Evolutionary conservation across 2,329 filamentous ascomycete genomes (phyloP), one percentile per base, ranked within the genome.

Genomic region (Aotearoamyces nothofagi): DNA sequence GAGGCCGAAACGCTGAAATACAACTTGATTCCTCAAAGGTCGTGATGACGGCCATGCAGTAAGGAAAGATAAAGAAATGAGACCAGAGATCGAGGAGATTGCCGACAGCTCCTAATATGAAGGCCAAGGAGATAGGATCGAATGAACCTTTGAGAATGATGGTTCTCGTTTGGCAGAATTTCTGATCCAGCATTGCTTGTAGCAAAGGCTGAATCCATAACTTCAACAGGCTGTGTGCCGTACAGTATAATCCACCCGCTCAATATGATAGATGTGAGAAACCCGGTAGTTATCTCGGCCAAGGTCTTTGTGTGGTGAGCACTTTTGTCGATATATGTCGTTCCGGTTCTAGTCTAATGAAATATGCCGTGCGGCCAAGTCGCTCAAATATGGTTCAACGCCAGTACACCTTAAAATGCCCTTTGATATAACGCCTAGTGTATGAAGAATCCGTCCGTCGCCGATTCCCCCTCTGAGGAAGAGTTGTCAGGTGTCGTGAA

Each of bases 361-460:
- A 45, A 37, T 40, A 44, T 40, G 36, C 15, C 30, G 25, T 39
- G 39, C 27, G 38, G 44, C 38, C 35, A 45, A 49, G 46, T 48
- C 45, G 46, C 45, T 48, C 42, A 48, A 39, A 48, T 47, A 37
- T 42, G 36, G 42, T 40, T 31, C 34, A 31, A 50, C 46, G 43
- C 46, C 46, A 26, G 35, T 43, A 49, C 46, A 46, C 46, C 46
- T 29, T 39, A 33, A 41, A 41, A 50, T 50, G 46, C 42, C 41
- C 42, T 38, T 40, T 39, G 14, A 24, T 28, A 35, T 29, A 44
- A 47, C 42, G 41, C 42, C 45, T n/a, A 34, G 37, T 28, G 27
- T 43, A 44, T 31, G 38, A 24, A 37, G 36, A 42, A n/a, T 20
- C n/a, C n/a, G 19, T n/a, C n/a, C 19, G 19, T 7, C n/a, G 19